A percentile compares a stretch with the other conserved stretches of the same genome.
Conservation (phyloP, 352 stramenopile species). For the Phytopythium litorale region DNA sequence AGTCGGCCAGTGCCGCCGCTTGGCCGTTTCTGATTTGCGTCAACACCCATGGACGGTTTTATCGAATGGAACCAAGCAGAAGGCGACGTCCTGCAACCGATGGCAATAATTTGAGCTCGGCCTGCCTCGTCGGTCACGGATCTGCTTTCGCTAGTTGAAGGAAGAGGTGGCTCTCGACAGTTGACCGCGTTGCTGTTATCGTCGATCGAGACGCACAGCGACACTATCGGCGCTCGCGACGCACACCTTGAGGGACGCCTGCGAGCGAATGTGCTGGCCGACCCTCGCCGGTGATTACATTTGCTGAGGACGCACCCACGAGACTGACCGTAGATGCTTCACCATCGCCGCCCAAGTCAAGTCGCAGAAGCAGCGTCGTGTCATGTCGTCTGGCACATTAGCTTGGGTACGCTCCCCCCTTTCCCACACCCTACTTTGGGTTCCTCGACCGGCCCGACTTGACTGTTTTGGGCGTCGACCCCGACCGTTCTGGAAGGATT, state of each 20-base stretch:
- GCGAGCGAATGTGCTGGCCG: too few species aligned
- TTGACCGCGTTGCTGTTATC: neutral
- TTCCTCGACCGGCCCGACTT: neutral
- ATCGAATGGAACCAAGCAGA: neutral
- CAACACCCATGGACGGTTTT: neutral
- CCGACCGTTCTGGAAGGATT: slow-evolving; percentile 6
- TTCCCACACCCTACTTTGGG: slow-evolving; percentile 4
- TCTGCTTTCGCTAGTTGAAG: slow-evolving; percentile 1
- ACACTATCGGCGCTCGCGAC: neutral
- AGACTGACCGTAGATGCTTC: neutral
- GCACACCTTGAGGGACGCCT: neutral
- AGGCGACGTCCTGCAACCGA: neutral
- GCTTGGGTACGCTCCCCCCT: neutral
- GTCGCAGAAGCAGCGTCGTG: too few species aligned
- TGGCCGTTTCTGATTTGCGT: neutral
- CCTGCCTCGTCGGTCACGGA: neutral
- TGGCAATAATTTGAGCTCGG: neutral
- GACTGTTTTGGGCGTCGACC: slow-evolving; percentile 2
- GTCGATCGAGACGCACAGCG: neutral
- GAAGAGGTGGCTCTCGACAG: neutral
- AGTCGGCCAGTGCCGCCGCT: neutral
- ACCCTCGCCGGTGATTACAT: neutral
- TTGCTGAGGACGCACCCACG: neutral
- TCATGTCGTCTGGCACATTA: neutral
- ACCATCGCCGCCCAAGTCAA: neutral